Percentiles rank a stretch among this genome's conserved stretches.
Evolutionary conservation across 225 moss, liverwort and hornwort genomes (phyloP).

Genomic region (Polytrichum commune): DNA sequence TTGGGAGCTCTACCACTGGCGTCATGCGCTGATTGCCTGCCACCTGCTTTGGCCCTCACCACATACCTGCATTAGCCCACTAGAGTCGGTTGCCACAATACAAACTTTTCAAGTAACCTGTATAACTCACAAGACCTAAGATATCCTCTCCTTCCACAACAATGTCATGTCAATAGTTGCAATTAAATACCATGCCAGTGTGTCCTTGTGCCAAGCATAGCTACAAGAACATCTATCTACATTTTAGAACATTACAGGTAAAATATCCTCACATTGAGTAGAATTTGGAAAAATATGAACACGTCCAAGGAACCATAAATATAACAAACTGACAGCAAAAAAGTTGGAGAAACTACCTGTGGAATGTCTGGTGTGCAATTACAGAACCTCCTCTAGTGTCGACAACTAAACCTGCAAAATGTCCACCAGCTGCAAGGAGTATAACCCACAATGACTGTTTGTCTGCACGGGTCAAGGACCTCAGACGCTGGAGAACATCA

Average conservation of each 20-base stretch:
- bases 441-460: conserved; percentile 56
- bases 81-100: conserved; percentile 5
- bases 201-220: no score
- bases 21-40: conserved; percentile 90
- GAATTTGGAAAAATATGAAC: no score
- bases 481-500: conserved; percentile 59
- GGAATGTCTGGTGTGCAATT: conserved; percentile 89
- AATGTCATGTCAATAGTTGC: no score
- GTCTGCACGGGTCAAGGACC: conserved; percentile 46
- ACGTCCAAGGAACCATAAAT: no score
- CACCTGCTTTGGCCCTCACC: conserved; percentile 99
- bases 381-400: conserved; percentile 64
- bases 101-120: no score
- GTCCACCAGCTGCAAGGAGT: conserved; percentile 86
- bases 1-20: conserved; percentile 86
- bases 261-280: no score
- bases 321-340: background rate
- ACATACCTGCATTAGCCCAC: conserved; percentile 92
- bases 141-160: no score
- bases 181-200: no score
- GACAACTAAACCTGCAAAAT: conserved; percentile 90
- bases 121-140: no score
- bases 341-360: conserved; percentile 52
- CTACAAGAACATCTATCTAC: no score
- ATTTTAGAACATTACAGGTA: no score